These are phyloP conservation scores for Deinandra increscens DNA, from an alignment of 129 eudicot genomes.

Conservation along the genomic window DNA sequence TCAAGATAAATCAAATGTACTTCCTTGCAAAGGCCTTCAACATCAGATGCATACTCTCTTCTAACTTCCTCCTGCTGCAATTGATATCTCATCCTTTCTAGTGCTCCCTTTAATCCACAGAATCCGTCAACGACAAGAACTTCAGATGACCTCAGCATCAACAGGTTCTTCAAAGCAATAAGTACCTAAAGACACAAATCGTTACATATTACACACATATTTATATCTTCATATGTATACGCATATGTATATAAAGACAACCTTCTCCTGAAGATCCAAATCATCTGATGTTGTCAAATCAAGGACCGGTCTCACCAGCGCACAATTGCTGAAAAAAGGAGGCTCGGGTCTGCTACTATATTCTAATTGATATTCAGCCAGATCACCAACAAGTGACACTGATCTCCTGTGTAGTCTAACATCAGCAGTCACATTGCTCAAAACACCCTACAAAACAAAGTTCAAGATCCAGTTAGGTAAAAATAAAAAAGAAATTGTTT, in stretches of 20 bases:
- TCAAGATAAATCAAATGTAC: slow-evolving; percentile 50
- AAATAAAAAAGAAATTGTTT: not conserved
- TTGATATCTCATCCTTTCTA: slow-evolving; percentile 59
- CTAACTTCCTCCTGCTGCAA: slow-evolving; percentile 48
- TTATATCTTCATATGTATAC: not conserved
- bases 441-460: slow-evolving; percentile 55
- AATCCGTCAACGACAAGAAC: slow-evolving; percentile 54
- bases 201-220: not conserved
- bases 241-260: slow-evolving; percentile 19
- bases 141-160: slow-evolving; percentile 52
- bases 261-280: slow-evolving; percentile 92
- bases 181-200: slow-evolving; percentile 50
- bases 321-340: slow-evolving; percentile 54
- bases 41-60: slow-evolving; percentile 62
- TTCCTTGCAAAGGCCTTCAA: slow-evolving; percentile 76
- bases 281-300: slow-evolving; percentile 54
- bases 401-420: slow-evolving; percentile 66
- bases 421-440: slow-evolving; percentile 72
- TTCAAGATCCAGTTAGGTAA: slow-evolving; percentile 12
- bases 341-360: slow-evolving; percentile 34
- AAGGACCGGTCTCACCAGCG: slow-evolving; percentile 59
- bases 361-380: slow-evolving; percentile 58
- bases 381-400: slow-evolving; percentile 68
- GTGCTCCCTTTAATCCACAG: slow-evolving; percentile 59
- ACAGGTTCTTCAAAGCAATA: slow-evolving; percentile 58